Evolutionary conservation across 352 stramenopile genomes (phyloP).

Genomic region (Thalassiosira livingstoniorum): DNA sequence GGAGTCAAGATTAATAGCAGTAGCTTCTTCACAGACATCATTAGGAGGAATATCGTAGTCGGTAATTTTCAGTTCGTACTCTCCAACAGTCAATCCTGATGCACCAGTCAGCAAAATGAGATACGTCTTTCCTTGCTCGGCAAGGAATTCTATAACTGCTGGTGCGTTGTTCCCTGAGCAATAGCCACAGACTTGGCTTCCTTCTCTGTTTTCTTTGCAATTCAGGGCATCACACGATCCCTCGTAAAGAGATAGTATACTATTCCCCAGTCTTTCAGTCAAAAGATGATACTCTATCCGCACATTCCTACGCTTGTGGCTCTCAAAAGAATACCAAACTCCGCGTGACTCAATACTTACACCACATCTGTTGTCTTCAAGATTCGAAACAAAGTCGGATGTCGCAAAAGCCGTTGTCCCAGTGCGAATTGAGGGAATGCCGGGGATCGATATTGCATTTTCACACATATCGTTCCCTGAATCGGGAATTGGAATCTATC

Average conservation of each 20-base stretch:
- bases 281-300: constrained; percentile 28
- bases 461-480: constrained; percentile 26
- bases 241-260: constrained; percentile 16
- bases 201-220: constrained; percentile 13
- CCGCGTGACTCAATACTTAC: constrained; percentile 19
- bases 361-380: constrained; percentile 18
- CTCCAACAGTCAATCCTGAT: background rate
- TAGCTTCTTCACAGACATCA: constrained; percentile 13
- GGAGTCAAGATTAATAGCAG: background rate
- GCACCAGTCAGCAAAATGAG: constrained; percentile 15
- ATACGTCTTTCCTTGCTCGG: constrained; percentile 10
- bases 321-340: constrained; percentile 38
- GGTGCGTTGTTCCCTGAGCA: background rate
- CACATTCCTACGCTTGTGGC: constrained; percentile 6
- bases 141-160: constrained; percentile 21
- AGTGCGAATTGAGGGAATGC: background rate
- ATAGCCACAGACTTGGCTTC: background rate
- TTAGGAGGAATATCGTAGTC: constrained; percentile 13
- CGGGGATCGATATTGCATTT: background rate
- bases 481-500: background rate
- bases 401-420: constrained; percentile 20
- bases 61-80: constrained; percentile 23
- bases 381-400: constrained; percentile 23
- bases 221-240: constrained; percentile 5
- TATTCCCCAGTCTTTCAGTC: constrained; percentile 6